phyloP scores from a whole-genome alignment of 805 yeast species.

The Saccharomycopsis malanga region DNA sequence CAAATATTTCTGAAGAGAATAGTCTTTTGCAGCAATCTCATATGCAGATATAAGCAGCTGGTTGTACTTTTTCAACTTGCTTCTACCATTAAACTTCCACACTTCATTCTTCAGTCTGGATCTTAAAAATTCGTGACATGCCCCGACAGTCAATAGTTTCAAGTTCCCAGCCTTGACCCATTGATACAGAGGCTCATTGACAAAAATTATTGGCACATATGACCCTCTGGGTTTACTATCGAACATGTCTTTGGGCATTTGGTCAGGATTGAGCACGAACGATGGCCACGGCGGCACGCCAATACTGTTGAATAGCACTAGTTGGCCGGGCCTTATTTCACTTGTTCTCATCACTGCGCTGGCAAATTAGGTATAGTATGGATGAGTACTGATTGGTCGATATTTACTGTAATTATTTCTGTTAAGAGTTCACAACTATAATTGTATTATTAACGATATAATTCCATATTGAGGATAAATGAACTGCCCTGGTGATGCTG shows the following conservation, averaged over 20 bases:
- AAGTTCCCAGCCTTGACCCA: constrained; percentile 1
- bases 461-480: no score
- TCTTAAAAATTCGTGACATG: neutral
- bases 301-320: neutral
- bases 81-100: neutral
- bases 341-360: neutral
- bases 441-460: no score
- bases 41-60: neutral
- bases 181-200: constrained; percentile 4
- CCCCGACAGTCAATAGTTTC: neutral
- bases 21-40: neutral
- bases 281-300: constrained; percentile 7
- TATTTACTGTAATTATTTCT: no score
- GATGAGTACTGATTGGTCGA: no score
- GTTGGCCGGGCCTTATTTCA: neutral
- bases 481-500: no score
- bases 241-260: constrained; percentile 2
- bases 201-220: constrained; percentile 1
- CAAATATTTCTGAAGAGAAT: neutral
- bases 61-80: neutral
- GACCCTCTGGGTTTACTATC: constrained; percentile 1
- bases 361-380: no score
- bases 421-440: no score
- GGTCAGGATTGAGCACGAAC: neutral
- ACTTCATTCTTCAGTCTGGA: no score